Percentiles rank a stretch among this genome's conserved stretches.
phyloP scores from a whole-genome alignment of 139 green algal genomes.

The Micromonas commoda region DNA sequence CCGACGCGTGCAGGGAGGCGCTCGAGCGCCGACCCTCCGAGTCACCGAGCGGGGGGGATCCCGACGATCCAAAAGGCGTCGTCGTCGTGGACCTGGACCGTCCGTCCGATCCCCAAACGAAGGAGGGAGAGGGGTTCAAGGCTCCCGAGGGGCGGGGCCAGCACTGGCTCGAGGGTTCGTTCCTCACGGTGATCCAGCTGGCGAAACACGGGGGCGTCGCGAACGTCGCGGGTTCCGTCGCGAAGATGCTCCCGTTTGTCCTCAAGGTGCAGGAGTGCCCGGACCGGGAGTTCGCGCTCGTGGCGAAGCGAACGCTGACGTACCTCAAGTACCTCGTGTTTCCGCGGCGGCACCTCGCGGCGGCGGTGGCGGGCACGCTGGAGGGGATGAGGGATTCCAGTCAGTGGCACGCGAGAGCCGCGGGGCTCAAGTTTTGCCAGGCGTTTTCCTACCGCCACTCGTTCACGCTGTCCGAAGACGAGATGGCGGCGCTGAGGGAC shows the following conservation, averaged over 20 bases:
- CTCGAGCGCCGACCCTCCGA: neutral
- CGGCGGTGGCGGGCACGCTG: conserved; percentile 31
- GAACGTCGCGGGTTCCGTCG: conserved; percentile 33
- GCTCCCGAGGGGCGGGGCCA: conserved; percentile 10
- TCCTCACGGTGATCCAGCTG: conserved; percentile 42
- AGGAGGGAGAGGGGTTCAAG: too few relatives aligned
- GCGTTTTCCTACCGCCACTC: conserved; percentile 74
- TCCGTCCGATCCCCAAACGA: too few relatives aligned
- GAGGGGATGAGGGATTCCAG: conserved; percentile 24
- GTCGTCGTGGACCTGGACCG: neutral
- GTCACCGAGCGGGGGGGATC: neutral
- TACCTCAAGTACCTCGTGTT: conserved; percentile 63
- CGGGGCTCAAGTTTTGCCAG: conserved; percentile 59
- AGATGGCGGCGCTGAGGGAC: conserved; percentile 24
- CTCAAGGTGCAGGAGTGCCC: conserved; percentile 60
- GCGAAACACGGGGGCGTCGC: conserved; percentile 38
- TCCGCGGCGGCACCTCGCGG: neutral
- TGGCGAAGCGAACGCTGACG: conserved; percentile 29
- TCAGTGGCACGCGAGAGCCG: conserved; percentile 60
- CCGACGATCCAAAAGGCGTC: neutral
- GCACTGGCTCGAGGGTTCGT: conserved; percentile 29
- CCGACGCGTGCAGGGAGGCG: neutral
- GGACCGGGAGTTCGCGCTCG: conserved; percentile 41
- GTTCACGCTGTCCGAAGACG: conserved; percentile 52
- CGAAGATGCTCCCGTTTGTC: conserved; percentile 52